Evolutionary conservation across 129 eudicot species (phyloP), one percentile per base, ranked within the genome.

Genomic region (Lactuca sativa): DNA sequence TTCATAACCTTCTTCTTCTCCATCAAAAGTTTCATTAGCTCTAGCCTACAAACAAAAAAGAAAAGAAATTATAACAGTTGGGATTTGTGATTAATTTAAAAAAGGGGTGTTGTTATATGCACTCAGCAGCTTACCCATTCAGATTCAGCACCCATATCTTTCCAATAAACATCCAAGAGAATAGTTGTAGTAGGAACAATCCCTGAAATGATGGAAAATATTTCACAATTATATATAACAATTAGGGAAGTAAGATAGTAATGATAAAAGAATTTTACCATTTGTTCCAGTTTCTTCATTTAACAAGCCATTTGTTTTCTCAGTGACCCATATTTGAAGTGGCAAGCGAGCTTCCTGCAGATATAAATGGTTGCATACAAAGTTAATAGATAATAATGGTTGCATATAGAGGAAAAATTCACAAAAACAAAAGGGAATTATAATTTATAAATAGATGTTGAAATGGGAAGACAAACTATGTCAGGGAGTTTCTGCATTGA

Each of bases 321-420:
- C 93, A 52, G 88, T 76, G 70, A 87, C 97, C 99, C 99, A 95
- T 79, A 95, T 64, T 75, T 95, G 99, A 61, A 95, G 67, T 9
- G 97, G 91, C 74, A 82, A 64, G 63, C 97, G 90, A 61, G 90
- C 75, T 83, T 95, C 99, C 99, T 95, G 88, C 79, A 77, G 21
- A 74, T 11, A 54, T 70, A 58, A 65, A 66, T 47, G 61, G 64
- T 63, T 21, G 53, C 64, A 8, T 17, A 44, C 12, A 71, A 12
- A 47, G 48, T 12, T 18, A 13, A 32, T 31, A 15, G 5, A 41
- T 4, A 16, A 17, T 13, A 36, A 34, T 6, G 12, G 49, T 33
- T 21, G n/a, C 59, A 57, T 15, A 43, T 56, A 56, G 21, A 58
- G 33, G 55, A 25, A 12, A 62, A 36, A 5, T 16, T 41, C 3